Base-by-base conservation (phyloP, 1,284 basidiomycete species). In the Erythrobasidium hasegawianum region DNA sequence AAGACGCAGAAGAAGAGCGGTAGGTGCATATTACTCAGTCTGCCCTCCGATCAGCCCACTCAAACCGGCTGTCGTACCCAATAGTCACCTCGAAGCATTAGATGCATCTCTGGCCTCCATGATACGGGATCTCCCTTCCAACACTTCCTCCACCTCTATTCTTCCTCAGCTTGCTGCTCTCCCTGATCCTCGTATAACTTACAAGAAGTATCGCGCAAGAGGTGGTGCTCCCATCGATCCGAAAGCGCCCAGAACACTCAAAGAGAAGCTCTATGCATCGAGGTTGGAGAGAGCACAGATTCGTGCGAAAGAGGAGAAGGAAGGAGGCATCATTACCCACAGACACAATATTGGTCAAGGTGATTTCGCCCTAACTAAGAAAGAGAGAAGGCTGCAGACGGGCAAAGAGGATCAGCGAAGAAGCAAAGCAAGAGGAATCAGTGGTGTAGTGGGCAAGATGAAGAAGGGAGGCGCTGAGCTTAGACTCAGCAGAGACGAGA, bases 361-460 rank as follows among this genome's bases (percentile, higher is more conserved):
- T 8, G 55, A 58, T n/a, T 65, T 55, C 57, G 55, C 62, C 1
- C 20, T 65, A n/a, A 65, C 62, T 1, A 65, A 65, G 45, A 57
- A 58, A n/a, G 56, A 56, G 55, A 49, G 62, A 33, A 29, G 56
- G 10, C 38, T 55, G 53, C 55, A 58, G 29, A 65, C 55, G 13
- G 62, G 62, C 9, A 41, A 20, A 38, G 62, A 65, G 45, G 62
- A 65, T 53, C 29, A 29, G 20, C 55, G 62, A 16, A 57, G 62
- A 16, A 65, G 57, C 11, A 65, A 65, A 13, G 62, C 62, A 16
- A 65, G 40, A 53, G 62, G 62, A 47, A 57, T 65, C 10, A 33
- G 43, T 1, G 62, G 62, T 20, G 55, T 65, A 3, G 62, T 65
- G 10, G 62, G 62, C 38, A 65, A 65, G 38, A 65, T 65, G 62